Evolutionary conservation across 2,329 filamentous ascomycete species (phyloP), one percentile per base, ranked within the genome.

Genomic region (Claviceps spartinae): DNA sequence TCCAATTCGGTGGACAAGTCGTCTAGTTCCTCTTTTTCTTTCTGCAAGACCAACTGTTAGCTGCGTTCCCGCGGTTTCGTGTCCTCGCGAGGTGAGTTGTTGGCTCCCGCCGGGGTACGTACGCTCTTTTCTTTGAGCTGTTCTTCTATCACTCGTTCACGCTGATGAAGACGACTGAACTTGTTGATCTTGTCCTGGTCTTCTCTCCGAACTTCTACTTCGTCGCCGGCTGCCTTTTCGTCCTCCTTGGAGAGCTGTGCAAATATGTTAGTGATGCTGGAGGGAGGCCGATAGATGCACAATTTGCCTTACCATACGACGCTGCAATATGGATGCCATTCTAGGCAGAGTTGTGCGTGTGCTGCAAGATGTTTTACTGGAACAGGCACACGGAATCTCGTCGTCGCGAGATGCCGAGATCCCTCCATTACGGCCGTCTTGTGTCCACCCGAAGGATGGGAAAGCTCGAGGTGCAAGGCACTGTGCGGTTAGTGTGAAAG

Each of bases 151-250:
- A 76, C 69, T 37, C 85, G 76, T 66, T 95, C 86, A 49, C 87
- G 85, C 66, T 94, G 88, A 67, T 98, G 93, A 56, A 98, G 75
- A 45, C 89, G 83, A 69, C 90, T 96, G 76, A 98, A 98, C 58
- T 83, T 85, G 72, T 98, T 98, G 80, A 98, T 98, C 72, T 93
- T 95, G 72, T 97, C 90, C 69, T 98, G 93, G 67, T 98, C 93
- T 67, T 97, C 90, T 63, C 90, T 86, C 55, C 93, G 86, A 54
- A 98, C 93, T 69, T 96, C 87, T 61, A 89, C 85, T 65, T 98
- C 93, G 59, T 93, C 86, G 55, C 81, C 78, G 20, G 82, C 75
- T 54, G 82, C 84, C 20, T 52, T 42, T 70, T 98, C 93, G 62
- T 97, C 91, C 67, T 95, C 91, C 65, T 88, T 94, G 46, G 88